phyloP scores from a whole-genome alignment of 2,329 filamentous ascomycete genomes.

The Coleophoma crateriformis region DNA sequence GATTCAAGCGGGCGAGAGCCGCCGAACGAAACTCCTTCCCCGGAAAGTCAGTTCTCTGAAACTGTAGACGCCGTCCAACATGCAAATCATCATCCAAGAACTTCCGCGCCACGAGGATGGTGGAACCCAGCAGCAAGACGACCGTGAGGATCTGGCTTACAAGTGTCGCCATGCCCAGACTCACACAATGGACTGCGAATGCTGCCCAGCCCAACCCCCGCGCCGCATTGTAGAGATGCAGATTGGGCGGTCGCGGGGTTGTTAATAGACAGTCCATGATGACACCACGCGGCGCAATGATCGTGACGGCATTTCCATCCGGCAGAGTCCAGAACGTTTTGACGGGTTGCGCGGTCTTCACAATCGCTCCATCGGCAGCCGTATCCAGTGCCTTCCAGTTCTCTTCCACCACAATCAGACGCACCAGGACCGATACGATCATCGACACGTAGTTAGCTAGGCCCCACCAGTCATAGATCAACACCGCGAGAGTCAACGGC shows the following conservation, averaged over 20 bases:
- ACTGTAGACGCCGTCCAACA: neutral
- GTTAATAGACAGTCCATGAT: neutral
- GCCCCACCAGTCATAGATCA: neutral
- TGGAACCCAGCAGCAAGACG: neutral
- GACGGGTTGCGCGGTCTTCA: neutral
- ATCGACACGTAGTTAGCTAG: neutral
- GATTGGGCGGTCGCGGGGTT: neutral
- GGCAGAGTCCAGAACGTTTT: neutral
- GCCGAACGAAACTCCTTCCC: neutral
- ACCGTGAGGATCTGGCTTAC: neutral
- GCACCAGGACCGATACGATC: neutral
- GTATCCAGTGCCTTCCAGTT: neutral
- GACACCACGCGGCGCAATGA: neutral
- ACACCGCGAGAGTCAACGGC: neutral
- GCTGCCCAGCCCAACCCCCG: neutral
- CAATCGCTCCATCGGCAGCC: neutral
- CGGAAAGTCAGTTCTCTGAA: neutral
- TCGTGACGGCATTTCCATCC: neutral
- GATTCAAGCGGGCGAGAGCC: neutral
- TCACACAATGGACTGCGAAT: neutral
- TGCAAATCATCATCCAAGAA: neutral
- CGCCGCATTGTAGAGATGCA: neutral
- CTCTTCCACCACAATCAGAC: neutral
- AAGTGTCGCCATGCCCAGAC: neutral
- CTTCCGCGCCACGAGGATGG: neutral